Base-by-base conservation (phyloP, 148 eudicot genomes). In the Pharnaceum exiguum region DNA sequence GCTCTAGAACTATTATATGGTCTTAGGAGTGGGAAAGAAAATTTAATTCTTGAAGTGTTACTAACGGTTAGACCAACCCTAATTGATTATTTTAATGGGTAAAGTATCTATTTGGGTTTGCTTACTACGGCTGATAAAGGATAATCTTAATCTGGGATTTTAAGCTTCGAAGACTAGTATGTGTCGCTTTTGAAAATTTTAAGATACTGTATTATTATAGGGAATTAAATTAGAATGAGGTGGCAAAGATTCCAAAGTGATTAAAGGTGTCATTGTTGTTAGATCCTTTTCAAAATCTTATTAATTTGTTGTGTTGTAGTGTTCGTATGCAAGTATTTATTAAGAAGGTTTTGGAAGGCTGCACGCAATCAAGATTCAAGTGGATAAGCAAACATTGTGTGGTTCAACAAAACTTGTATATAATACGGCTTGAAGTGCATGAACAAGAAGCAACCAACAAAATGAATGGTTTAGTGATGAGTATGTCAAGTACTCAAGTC, bases 331-430 rank as follows among this genome's bases (percentile, higher is more conserved):
- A n/a, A n/a, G n/a, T n/a, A n/a, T n/a, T n/a, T 28, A 52, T 15
- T 52, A 52, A 22, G 43, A 22, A 21, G 53, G 45, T 44, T 11
- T 54, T 53, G 35, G 7, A 25, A 52, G 38, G 45, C 35, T 23
- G 28, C 62, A 62, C 58, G 73, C 57, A 69, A 69, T 38, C 54
- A 35, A 61, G 38, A 62, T 55, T 51, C 68, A 62, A 56, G 19
- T 39, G 38, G 51, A 62, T 51, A 62, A 70, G 68, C 23, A 25
- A 52, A 22, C n/a, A n/a, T n/a, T n/a, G n/a, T n/a, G n/a, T n/a
- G n/a, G n/a, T n/a, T n/a, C n/a, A n/a, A n/a, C n/a, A n/a, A 36
- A 60, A 23, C 43, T 28, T 16, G 4, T 28, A 26, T 3, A 5
- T 25, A 21, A 23, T 3, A 31, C n/a, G 45, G 18, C 16, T 36